Conservation (phyloP, 179 eudicot genomes). For the Heliamphora pulchella region DNA sequence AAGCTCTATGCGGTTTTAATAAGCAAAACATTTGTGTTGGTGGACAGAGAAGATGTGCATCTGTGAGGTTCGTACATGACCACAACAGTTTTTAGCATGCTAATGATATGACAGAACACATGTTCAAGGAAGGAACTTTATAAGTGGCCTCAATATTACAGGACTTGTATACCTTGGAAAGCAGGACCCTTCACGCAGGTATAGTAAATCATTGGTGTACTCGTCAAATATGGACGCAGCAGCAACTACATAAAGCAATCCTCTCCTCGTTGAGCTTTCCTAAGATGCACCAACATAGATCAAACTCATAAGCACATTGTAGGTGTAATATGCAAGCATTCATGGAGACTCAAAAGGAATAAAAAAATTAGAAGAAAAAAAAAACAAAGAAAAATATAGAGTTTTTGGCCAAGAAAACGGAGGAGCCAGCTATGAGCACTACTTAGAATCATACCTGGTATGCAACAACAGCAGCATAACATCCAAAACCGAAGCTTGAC, state of each 20-base stretch:
- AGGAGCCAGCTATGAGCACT: neutral
- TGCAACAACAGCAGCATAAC: slow-evolving; percentile 26
- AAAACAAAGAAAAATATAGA: neutral
- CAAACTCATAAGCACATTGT: neutral
- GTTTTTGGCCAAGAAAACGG: neutral
- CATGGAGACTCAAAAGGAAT: neutral
- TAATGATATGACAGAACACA: neutral
- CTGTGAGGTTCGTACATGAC: neutral
- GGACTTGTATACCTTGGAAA: slow-evolving; percentile 24
- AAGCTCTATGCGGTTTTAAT: neutral
- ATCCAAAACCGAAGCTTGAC: slow-evolving; percentile 23
- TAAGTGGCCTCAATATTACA: neutral
- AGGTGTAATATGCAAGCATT: neutral
- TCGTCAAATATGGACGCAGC: slow-evolving; percentile 25
- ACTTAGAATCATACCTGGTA: slow-evolving; percentile 23
- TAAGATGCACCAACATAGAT: slow-evolving; percentile 4
- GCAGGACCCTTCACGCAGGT: slow-evolving; percentile 32
- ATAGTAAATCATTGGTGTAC: slow-evolving; percentile 28
- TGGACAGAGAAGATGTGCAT: neutral
- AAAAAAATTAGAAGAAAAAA: neutral
- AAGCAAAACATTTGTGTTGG: neutral
- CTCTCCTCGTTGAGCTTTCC: slow-evolving; percentile 26
- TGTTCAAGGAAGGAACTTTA: neutral
- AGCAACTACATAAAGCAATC: slow-evolving; percentile 22
- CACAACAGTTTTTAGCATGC: neutral